These are phyloP conservation scores for Ochetophila trinervis DNA, from an alignment of 306 rosid genomes.

Conservation along the genomic window DNA sequence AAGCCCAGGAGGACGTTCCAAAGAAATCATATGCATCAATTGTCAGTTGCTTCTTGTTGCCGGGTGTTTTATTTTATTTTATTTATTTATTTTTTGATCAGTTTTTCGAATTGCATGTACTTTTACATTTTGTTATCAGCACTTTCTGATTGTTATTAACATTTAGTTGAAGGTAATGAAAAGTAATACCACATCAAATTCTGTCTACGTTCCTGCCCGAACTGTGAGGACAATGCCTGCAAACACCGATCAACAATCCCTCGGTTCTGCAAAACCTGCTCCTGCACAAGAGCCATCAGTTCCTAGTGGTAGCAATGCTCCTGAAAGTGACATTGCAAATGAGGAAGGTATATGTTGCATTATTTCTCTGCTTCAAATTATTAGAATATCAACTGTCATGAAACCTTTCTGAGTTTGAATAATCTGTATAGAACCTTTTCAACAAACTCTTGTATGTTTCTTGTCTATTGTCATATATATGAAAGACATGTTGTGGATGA, in stretches of 20 bases:
- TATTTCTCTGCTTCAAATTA: slow-evolving; percentile 18
- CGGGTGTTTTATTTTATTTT: slow-evolving; percentile 9
- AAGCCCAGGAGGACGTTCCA: slow-evolving; percentile 64
- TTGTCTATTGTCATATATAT: neutral
- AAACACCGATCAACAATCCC: slow-evolving; percentile 48
- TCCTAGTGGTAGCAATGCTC: slow-evolving; percentile 55
- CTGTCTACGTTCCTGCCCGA: slow-evolving; percentile 47
- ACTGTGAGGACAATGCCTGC: slow-evolving; percentile 47
- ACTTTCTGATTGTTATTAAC: slow-evolving; percentile 21
- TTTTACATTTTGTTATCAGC: slow-evolving; percentile 7
- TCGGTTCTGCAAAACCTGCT: slow-evolving; percentile 43
- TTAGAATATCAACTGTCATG: slow-evolving; percentile 3
- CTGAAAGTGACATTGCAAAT: slow-evolving; percentile 58
- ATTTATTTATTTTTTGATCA: neutral
- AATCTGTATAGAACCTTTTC: neutral
- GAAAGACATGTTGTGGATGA: too few species aligned
- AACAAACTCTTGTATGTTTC: neutral
- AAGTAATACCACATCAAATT: slow-evolving; percentile 37
- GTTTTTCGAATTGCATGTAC: neutral
- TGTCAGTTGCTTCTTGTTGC: slow-evolving; percentile 52
- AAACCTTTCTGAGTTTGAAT: slow-evolving; percentile 4
- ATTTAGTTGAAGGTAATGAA: slow-evolving; percentile 64
- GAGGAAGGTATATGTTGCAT: slow-evolving; percentile 93
- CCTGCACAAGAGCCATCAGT: slow-evolving; percentile 48
- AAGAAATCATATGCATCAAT: slow-evolving; percentile 84